phyloP scores from a whole-genome alignment of 2,329 filamentous ascomycete genomes.

The Aspergillus quadricinctus region DNA sequence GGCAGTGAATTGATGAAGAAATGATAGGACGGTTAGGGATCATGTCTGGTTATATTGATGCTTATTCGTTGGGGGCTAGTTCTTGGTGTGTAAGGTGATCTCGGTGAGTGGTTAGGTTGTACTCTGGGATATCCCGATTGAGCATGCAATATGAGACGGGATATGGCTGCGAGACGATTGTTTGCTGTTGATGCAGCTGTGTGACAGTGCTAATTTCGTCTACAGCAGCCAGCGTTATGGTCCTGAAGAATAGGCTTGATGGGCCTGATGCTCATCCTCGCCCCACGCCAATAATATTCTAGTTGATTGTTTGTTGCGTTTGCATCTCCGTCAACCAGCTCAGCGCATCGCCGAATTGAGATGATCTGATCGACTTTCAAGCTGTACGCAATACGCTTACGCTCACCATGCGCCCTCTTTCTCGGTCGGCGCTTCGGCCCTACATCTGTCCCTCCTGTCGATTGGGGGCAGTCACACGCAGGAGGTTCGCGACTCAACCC shows the following conservation, averaged over 20 bases:
- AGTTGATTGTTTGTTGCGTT: conserved; percentile 18
- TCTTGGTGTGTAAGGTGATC: not conserved
- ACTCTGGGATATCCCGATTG: not conserved
- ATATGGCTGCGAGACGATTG: not conserved
- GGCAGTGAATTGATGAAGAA: not conserved
- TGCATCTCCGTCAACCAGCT: conserved; percentile 8
- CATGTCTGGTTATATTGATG: not conserved
- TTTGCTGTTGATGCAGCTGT: not conserved
- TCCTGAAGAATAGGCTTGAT: not conserved
- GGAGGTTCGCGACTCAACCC: conserved; percentile 32
- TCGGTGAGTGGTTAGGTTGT: not conserved
- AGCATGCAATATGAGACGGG: not conserved
- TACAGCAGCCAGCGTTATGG: not conserved
- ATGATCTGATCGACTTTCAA: conserved; percentile 7
- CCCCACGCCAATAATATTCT: not conserved
- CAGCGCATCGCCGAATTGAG: not conserved
- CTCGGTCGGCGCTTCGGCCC: conserved; percentile 28
- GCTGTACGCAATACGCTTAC: conserved; percentile 9
- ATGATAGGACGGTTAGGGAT: not conserved
- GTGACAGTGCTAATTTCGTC: not conserved
- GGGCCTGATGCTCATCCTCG: not conserved
- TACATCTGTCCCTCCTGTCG: conserved; percentile 41
- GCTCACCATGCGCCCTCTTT: conserved; percentile 33
- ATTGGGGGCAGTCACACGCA: conserved; percentile 21
- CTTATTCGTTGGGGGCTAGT: not conserved